Base-by-base conservation (phyloP, 495 filamentous ascomycete species). In the Penicillium cinerascens region DNA sequence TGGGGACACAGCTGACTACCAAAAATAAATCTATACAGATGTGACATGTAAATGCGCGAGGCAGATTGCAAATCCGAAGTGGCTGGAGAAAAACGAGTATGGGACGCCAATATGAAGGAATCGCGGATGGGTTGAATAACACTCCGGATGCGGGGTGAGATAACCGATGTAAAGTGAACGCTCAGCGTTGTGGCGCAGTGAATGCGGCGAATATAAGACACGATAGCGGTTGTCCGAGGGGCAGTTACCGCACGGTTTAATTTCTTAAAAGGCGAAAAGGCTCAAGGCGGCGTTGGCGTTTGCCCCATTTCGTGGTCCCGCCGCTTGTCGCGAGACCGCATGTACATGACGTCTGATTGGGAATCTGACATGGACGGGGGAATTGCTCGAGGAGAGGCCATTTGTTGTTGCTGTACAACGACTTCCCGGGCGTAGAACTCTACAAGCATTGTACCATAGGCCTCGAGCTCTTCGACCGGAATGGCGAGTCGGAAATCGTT, bases 381-480 rank as follows among this genome's bases (percentile, higher is more conserved):
- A 1, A 69, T 58, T 7, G 62, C 18, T 35, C 59, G 52, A 25
- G 72, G 64, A 2, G 63, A 26, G 20, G 56, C 58, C 13, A 52
- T 39, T n/a, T 67, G 63, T 37, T 78, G 72, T 51, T 82, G 80
- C 59, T 88, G 88, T 7, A 87, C 77, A 6, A 96, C 79, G 17
- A 96, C 87, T 68, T 97, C 95, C 21, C 95, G 79, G 0, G 91
- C 92, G 59, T 97, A 99, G 66, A 97, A 99, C 66, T 97, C 92
- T 9, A 99, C 93, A 2, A 99, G 80, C 95, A 97, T 97, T 2
- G 93, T 99, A 7, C 92, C 93, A 55, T 99, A 99, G 2, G 91
- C 89, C 67, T 99, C 95, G 17, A 99, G 78, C 59, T 97, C 95
- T 66, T 97, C 92, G 8, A 97, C 88, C 0, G 95, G 87, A 3